phyloP scores from a whole-genome alignment of 805 yeast species.

The Metschnikowia dekortorum region DNA sequence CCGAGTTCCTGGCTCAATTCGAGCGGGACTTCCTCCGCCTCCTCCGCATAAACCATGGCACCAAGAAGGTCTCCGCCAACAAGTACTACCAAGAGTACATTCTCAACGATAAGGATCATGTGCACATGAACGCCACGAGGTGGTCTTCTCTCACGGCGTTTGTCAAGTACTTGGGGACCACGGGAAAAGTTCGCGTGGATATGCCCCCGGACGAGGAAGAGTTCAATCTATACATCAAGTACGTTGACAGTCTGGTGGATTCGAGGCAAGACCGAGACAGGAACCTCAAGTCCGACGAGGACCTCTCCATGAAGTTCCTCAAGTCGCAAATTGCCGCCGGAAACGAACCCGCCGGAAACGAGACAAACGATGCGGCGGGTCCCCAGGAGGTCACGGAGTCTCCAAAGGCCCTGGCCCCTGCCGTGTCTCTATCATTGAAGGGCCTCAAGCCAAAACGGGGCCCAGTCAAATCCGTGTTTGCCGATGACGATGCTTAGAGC shows the following conservation, averaged over 20 bases:
- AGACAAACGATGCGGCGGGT: background rate
- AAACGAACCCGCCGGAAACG: conserved; percentile 8
- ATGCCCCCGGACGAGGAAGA: conserved; percentile 30
- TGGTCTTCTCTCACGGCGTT: conserved; percentile 72
- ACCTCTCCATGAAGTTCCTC: conserved; percentile 11
- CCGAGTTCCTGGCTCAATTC: conserved; percentile 57
- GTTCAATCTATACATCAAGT: conserved; percentile 30
- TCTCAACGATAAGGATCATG: conserved; percentile 65
- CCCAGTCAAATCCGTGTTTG: conserved; percentile 4
- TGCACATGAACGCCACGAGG: conserved; percentile 86
- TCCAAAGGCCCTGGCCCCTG: background rate
- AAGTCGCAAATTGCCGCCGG: conserved; percentile 15
- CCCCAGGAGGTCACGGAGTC: background rate
- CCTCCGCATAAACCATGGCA: conserved; percentile 70
- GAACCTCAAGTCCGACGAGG: conserved; percentile 14
- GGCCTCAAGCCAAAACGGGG: conserved; percentile 9
- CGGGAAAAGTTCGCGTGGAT: conserved; percentile 51
- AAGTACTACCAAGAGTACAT: conserved; percentile 88
- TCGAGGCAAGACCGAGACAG: background rate
- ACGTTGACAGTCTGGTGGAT: conserved; percentile 20
- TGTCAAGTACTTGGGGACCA: conserved; percentile 53
- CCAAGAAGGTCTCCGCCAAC: conserved; percentile 74
- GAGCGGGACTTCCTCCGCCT: conserved; percentile 58
- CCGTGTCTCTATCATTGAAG: conserved; percentile 12
- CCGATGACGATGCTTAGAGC: conserved; percentile 6